Evolutionary conservation across 2,329 filamentous ascomycete species (phyloP).

Genomic region (Epichloe coenophiala): DNA sequence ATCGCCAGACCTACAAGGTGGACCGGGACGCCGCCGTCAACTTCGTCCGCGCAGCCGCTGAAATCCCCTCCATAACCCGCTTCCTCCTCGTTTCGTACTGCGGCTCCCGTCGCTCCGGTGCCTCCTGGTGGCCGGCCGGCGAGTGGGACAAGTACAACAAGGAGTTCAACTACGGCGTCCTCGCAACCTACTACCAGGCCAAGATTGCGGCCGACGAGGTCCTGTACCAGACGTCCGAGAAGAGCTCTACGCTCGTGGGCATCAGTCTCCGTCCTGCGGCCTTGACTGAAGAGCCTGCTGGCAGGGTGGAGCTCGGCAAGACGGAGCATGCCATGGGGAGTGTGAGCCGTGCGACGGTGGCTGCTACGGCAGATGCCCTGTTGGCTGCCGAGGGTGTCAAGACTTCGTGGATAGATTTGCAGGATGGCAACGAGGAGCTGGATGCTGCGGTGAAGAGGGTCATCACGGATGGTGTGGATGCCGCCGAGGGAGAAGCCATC

Average conservation of each 20-base stretch:
- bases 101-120: constrained; percentile 34
- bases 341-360: constrained; percentile 46
- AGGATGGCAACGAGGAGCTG: constrained; percentile 38
- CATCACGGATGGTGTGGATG: constrained; percentile 35
- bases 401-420: constrained; percentile 41
- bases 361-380: constrained; percentile 40
- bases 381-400: constrained; percentile 34
- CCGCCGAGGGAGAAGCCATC: constrained; percentile 37
- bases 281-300: constrained; percentile 35
- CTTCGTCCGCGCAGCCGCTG: constrained; percentile 46
- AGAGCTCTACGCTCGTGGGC: constrained; percentile 28
- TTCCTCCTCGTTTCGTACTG: constrained; percentile 54
- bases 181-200: constrained; percentile 44
- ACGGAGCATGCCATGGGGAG: constrained; percentile 25
- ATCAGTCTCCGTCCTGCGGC: constrained; percentile 40
- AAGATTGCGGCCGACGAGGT: constrained; percentile 47
- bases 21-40: constrained; percentile 51
- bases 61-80: constrained; percentile 38
- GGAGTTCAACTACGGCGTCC: constrained; percentile 22
- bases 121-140: constrained; percentile 42
- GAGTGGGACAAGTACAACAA: constrained; percentile 33
- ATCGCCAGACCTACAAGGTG: constrained; percentile 36
- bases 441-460: constrained; percentile 33
- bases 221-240: constrained; percentile 34
- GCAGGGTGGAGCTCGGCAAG: constrained; percentile 33